phyloP scores from a whole-genome alignment of 169 alveolate genomes.

The Eimeria necatrix region DNA sequence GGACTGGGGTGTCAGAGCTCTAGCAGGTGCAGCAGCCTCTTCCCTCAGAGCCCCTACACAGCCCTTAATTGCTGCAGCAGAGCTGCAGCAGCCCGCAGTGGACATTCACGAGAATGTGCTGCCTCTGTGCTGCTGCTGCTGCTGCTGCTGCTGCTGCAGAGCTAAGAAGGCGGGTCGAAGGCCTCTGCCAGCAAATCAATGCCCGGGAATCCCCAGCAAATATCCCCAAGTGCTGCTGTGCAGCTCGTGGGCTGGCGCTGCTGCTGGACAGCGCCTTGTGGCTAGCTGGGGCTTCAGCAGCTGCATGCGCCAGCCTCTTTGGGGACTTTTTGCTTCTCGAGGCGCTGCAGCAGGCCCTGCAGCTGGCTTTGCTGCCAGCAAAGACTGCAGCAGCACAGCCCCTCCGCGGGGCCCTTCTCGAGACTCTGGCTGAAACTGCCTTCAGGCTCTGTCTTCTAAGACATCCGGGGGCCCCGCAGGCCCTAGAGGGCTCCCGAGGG shows the following conservation, averaged over 20 bases:
- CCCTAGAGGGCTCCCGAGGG: too few species aligned
- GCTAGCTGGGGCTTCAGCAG: background rate
- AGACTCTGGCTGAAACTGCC: background rate
- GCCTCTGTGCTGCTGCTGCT: too few species aligned
- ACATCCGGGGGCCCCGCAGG: background rate
- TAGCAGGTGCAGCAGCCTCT: background rate
- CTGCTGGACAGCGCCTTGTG: conserved; percentile 9
- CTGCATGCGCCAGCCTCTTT: conserved; percentile 29
- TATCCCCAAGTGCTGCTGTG: background rate
- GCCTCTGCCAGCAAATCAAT: too few species aligned
- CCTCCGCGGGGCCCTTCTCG: background rate
- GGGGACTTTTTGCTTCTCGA: background rate
- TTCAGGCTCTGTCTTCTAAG: background rate
- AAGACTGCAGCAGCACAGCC: background rate
- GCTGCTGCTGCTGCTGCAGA: conserved; percentile 34
- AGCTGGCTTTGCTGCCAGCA: background rate
- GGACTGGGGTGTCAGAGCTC: too few species aligned
- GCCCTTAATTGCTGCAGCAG: too few species aligned
- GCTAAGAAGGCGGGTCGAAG: background rate
- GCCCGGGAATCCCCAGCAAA: too few species aligned
- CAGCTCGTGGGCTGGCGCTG: background rate
- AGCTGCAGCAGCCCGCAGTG: background rate
- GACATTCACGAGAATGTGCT: too few species aligned
- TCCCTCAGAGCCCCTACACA: background rate
- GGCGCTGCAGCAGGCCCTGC: background rate